Evolutionary conservation across 176 grass and related monocot species (phyloP).

Genomic region (Oryza rufipogon): DNA sequence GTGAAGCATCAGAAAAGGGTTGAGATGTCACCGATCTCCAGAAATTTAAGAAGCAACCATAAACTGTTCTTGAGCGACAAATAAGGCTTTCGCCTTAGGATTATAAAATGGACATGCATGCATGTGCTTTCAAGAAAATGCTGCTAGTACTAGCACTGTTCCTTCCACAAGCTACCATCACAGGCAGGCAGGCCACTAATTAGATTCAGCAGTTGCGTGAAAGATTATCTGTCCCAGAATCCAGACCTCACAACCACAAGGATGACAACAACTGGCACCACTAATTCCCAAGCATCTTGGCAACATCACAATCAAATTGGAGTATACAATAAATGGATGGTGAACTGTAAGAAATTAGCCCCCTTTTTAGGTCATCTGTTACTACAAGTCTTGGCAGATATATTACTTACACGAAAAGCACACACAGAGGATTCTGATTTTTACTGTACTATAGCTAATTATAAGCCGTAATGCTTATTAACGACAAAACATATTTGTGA

Average conservation of each 20-base stretch:
- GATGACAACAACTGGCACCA: not conserved
- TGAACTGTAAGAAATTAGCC: not conserved
- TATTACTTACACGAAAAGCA: not conserved
- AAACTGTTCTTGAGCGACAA: not conserved
- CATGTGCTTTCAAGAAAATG: slow-evolving; percentile 15
- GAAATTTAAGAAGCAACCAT: slow-evolving; percentile 1
- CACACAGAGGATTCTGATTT: not conserved
- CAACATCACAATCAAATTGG: not conserved
- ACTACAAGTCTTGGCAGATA: not conserved
- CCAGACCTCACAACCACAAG: slow-evolving; percentile 3
- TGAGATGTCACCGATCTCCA: slow-evolving; percentile 7
- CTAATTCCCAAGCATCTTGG: not conserved
- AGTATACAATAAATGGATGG: not conserved
- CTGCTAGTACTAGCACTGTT: not conserved
- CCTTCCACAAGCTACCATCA: slow-evolving; percentile 27
- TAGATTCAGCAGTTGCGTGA: slow-evolving; percentile 11
- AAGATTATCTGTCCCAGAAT: slow-evolving; percentile 13
- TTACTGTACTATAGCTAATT: too few relatives aligned
- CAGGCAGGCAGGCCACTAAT: not conserved
- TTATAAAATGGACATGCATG: not conserved
- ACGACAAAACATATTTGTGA: too few relatives aligned
- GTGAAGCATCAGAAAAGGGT: not conserved
- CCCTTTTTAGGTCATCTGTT: not conserved
- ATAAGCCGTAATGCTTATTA: too few relatives aligned
- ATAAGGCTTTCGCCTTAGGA: not conserved